Conservation (phyloP, 257 asterid genomes). For the Oldenlandia corymbosa region DNA sequence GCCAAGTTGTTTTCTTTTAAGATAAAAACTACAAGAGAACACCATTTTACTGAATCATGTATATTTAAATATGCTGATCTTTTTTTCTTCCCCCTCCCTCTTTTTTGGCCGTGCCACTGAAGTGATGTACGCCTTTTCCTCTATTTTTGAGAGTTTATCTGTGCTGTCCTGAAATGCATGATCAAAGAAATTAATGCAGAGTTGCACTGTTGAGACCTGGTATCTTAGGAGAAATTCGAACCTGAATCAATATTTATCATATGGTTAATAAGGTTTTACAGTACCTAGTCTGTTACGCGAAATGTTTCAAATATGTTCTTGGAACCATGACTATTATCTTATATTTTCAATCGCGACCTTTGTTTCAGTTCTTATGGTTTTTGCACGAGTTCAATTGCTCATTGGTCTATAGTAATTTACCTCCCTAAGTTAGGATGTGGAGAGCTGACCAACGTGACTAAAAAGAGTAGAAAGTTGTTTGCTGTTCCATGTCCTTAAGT, state of each 20-base stretch:
- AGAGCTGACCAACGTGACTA: background rate
- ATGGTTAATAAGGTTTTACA: too few species aligned
- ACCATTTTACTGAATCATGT: background rate
- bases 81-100: too few species aligned
- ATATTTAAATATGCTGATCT: background rate
- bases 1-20: background rate
- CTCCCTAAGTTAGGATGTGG: background rate
- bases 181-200: background rate
- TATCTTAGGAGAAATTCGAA: background rate
- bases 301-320: background rate
- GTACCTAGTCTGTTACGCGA: background rate
- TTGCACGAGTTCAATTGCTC: background rate
- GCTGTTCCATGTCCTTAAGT: background rate
- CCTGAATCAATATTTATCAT: background rate
- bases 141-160: too few species aligned
- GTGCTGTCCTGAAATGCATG: background rate
- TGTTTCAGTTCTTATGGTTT: background rate
- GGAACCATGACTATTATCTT: background rate
- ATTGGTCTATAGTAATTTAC: background rate
- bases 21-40: background rate
- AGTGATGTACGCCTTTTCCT: background rate
- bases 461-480: background rate
- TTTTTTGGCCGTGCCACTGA: background rate
- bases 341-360: background rate
- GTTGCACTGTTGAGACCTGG: background rate